These are phyloP conservation scores for Colletotrichum graminicola DNA, from an alignment of 2,329 filamentous ascomycete genomes.

Conservation along the genomic window DNA sequence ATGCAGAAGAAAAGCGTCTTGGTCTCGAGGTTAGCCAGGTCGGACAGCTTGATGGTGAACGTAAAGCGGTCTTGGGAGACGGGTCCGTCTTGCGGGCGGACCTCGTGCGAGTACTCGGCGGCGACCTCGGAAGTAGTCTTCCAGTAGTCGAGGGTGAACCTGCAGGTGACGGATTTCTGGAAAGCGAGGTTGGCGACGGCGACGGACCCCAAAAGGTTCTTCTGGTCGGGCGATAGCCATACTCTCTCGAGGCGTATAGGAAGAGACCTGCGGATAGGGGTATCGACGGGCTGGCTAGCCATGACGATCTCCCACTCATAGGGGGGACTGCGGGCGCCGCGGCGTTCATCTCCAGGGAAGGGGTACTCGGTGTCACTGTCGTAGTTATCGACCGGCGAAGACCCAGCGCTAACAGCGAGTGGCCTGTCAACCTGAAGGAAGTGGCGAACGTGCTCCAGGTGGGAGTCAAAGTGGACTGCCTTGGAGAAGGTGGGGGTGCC, in stretches of 20 bases:
- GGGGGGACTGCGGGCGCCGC: constrained; percentile 58
- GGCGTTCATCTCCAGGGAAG: constrained; percentile 70
- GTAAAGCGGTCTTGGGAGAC: constrained; percentile 88
- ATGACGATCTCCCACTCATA: constrained; percentile 91
- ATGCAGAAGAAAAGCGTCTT: constrained; percentile 96
- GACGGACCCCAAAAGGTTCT: constrained; percentile 84
- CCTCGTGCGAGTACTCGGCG: constrained; percentile 82
- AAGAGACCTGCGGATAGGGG: constrained; percentile 69
- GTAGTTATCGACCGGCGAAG: constrained; percentile 89
- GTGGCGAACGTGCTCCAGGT: constrained; percentile 95
- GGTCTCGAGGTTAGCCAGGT: constrained; percentile 89
- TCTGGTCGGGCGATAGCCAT: constrained; percentile 89
- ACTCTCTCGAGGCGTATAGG: constrained; percentile 88
- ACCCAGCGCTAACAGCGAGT: constrained; percentile 94
- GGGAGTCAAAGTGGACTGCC: constrained; percentile 97
- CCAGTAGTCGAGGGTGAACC: constrained; percentile 98
- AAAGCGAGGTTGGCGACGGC: constrained; percentile 91
- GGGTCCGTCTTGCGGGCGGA: constrained; percentile 52
- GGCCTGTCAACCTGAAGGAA: constrained; percentile 95
- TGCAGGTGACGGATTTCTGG: constrained; percentile 87
- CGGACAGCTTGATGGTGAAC: constrained; percentile 93
- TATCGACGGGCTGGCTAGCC: constrained; percentile 72
- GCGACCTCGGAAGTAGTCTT: constrained; percentile 96
- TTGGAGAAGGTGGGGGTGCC: constrained; percentile 96
- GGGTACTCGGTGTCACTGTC: constrained; percentile 92